Evolutionary conservation across 352 stramenopile genomes (phyloP).

Genomic region (Phytophthora hybrid): DNA sequence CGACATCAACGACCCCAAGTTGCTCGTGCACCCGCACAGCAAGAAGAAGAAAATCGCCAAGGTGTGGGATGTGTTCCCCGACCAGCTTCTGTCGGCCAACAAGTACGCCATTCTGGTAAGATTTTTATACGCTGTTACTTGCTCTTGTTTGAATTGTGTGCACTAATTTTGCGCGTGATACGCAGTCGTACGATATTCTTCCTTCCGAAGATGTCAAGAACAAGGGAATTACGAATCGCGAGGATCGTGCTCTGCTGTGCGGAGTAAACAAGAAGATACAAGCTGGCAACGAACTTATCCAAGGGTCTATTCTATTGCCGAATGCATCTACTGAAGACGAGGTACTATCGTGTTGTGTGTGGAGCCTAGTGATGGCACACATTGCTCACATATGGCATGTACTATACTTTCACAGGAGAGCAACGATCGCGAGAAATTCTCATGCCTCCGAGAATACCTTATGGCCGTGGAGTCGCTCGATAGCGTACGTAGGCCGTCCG

Average conservation of each 20-base stretch:
- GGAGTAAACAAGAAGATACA: constrained; percentile 77
- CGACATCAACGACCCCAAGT: constrained; percentile 69
- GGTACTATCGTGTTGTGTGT: constrained; percentile 27
- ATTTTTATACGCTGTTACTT: constrained; percentile 2
- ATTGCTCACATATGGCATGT: constrained; percentile 14
- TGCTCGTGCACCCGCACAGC: constrained; percentile 83
- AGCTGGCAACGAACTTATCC: constrained; percentile 62
- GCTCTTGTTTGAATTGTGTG: background rate
- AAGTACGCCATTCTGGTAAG: constrained; percentile 86
- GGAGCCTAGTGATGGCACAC: background rate
- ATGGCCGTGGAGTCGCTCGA: constrained; percentile 76
- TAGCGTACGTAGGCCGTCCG: constrained; percentile 53
- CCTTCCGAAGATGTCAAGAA: constrained; percentile 83
- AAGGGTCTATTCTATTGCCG: constrained; percentile 82
- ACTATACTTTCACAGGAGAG: constrained; percentile 48
- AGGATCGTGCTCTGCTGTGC: constrained; percentile 76
- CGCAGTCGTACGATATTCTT: constrained; percentile 86
- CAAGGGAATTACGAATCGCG: constrained; percentile 73
- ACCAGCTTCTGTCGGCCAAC: constrained; percentile 80
- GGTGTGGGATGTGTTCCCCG: constrained; percentile 85
- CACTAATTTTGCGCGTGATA: constrained; percentile 5
- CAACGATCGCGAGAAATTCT: constrained; percentile 80
- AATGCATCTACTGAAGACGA: constrained; percentile 63
- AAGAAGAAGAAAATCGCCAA: constrained; percentile 87
- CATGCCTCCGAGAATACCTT: constrained; percentile 85